Base-by-base conservation (phyloP, 768 basidiomycete species). In the Russula vinacea region DNA sequence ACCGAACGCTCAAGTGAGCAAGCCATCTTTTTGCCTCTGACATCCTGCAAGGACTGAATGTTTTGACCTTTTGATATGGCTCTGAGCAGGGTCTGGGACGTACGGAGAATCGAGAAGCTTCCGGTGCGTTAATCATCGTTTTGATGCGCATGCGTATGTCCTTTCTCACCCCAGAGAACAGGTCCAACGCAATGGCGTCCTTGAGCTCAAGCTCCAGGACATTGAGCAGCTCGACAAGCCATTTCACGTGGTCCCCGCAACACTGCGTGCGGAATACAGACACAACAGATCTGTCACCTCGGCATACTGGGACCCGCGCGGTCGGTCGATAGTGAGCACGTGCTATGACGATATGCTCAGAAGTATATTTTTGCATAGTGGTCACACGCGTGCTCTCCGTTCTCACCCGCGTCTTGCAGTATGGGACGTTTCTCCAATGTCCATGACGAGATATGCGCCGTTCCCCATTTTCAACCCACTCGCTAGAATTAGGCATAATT, bases 241-340 rank as follows among this genome's bases (percentile, higher is more conserved):
- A 9, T 29, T 29, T 29, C 5, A 2, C 5, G 79, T 79, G 65
- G 73, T 74, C 9, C 77, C 78, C 51, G 80, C 83, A 0, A 75
- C 76, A 22, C 74, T 91, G 33, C 84, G 88, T 5, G 87, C 79
- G 3, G 84, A 87, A 69, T 88, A 82, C 79, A 73, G 72, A 16
- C 92, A 94, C 70, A 81, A 83, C 62, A 89, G 90, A 72, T 88
- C 89, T 17, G 89, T 85, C 51, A 92, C 87, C 66, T 86, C 92
- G 17, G 92, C 89, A 0, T 92, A 88, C 69, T 94, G 92, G 92
- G 90, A 93, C 73, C 84, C 90, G 3, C 78, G 86, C 62, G 92
- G 92, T 3, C 82, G 88, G 32, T 79, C 83, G 57, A 85, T 94
- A 64, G 85, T 93, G 54, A 92, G 89, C 73, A 94, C 92, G 5